Percentiles rank a stretch among this genome's conserved stretches.
phyloP scores from a whole-genome alignment of 164 flowering plant species.

The Umbellularia californica region DNA sequence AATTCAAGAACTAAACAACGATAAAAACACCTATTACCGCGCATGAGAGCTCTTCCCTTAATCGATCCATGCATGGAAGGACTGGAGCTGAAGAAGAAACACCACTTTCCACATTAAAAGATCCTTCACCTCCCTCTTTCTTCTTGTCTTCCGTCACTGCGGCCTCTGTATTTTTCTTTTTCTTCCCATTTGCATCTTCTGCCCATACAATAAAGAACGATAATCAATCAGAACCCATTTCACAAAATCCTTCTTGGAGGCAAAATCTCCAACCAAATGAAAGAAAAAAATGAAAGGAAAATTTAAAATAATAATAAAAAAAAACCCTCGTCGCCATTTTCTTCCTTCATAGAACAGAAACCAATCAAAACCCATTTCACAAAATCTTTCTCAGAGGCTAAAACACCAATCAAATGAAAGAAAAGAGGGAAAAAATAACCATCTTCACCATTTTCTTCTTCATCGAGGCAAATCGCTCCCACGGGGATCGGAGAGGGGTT shows the following conservation, averaged over 20 bases:
- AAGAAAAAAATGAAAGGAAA: too few species aligned
- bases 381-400: background rate
- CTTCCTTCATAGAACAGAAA: conserved; percentile 28
- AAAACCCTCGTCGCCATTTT: conserved; percentile 10
- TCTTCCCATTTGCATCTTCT: conserved; percentile 19
- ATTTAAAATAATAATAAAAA: background rate
- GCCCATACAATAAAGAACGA: conserved; percentile 8
- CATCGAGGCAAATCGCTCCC: conserved; percentile 52
- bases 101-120: conserved; percentile 7
- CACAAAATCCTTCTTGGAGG: background rate
- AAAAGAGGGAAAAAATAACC: background rate
- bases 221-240: conserved; percentile 1
- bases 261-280: background rate
- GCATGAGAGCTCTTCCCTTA: conserved; percentile 90
- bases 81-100: conserved; percentile 18
- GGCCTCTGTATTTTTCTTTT: conserved; percentile 11
- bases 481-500: conserved; percentile 35
- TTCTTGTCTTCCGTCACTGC: conserved; percentile 24
- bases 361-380: conserved; percentile 2
- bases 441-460: conserved; percentile 27
- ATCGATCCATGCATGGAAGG: conserved; percentile 62
- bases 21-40: conserved; percentile 47
- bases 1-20: background rate
- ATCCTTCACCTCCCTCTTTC: conserved; percentile 5
- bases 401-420: background rate